phyloP scores from a whole-genome alignment of 2,329 filamentous ascomycete species.

The Scedosporium dehoogii region DNA sequence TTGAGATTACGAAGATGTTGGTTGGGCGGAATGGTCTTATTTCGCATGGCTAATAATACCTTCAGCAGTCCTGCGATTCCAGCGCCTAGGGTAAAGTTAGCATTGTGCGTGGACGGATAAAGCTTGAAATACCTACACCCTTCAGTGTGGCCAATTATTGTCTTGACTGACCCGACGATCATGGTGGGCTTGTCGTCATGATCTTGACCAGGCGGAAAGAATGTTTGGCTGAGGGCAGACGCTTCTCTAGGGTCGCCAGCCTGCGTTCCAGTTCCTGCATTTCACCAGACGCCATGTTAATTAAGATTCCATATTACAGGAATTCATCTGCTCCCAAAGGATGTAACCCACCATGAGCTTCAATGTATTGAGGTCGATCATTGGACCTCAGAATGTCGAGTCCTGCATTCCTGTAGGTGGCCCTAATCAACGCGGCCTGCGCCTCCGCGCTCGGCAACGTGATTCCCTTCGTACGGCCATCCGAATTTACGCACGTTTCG shows the following conservation, averaged over 20 bases:
- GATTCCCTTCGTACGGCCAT: slow-evolving; percentile 27
- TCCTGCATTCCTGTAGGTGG: slow-evolving; percentile 17
- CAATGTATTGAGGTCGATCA: slow-evolving; percentile 7
- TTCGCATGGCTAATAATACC: slow-evolving; percentile 14
- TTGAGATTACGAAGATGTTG: slow-evolving; percentile 13
- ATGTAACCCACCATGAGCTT: no score
- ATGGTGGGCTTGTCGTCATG: slow-evolving; percentile 21
- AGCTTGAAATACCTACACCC: slow-evolving; percentile 1
- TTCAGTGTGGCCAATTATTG: slow-evolving; percentile 18
- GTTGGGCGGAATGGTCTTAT: slow-evolving; percentile 15
- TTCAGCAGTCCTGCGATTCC: slow-evolving; percentile 18
- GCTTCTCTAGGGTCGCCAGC: slow-evolving; percentile 20
- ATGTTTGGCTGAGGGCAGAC: slow-evolving; percentile 14
- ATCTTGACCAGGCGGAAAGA: background rate
- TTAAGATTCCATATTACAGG: no score
- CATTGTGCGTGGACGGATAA: no score
- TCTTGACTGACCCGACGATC: slow-evolving; percentile 15
- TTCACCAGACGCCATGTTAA: no score
- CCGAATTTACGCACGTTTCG: slow-evolving; percentile 22
- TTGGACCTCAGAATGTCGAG: slow-evolving; percentile 17
- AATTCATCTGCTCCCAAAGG: no score
- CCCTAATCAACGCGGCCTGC: slow-evolving; percentile 22
- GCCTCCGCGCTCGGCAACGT: slow-evolving; percentile 23
- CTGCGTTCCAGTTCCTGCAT: slow-evolving; percentile 15
- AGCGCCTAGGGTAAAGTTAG: slow-evolving; percentile 1